These are phyloP conservation scores for Talaromyces thailandensis DNA, from an alignment of 495 filamentous ascomycete genomes.

Conservation along the genomic window DNA sequence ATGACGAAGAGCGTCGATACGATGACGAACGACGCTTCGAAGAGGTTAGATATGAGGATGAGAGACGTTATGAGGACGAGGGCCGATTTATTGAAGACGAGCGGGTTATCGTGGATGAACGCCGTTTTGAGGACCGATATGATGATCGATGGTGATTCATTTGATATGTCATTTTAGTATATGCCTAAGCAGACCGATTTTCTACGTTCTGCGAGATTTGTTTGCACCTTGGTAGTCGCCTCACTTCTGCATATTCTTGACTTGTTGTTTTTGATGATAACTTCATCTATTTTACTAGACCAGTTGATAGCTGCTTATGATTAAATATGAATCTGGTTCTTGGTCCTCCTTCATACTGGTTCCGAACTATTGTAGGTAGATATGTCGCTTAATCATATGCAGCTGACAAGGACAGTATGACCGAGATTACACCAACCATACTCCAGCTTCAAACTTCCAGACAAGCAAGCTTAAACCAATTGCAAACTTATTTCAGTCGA, in stretches of 20 bases:
- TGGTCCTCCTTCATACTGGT: too few relatives aligned
- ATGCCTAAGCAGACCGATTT: not conserved
- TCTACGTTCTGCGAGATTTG: not conserved
- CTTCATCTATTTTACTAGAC: not conserved
- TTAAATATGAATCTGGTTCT: not conserved
- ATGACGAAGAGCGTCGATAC: constrained; percentile 2
- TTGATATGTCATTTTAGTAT: not conserved
- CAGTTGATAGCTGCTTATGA: not conserved
- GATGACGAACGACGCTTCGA: not conserved
- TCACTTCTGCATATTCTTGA: not conserved
- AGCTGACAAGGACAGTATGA: too few relatives aligned
- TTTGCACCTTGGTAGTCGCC: not conserved
- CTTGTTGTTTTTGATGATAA: not conserved
- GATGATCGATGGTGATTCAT: not conserved
- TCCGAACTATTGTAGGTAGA: too few relatives aligned
- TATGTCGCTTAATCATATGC: too few relatives aligned
- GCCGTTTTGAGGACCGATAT: not conserved
- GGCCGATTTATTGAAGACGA: not conserved
- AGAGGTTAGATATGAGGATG: constrained; percentile 1
- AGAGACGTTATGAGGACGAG: not conserved
- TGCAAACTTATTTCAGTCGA: not conserved
- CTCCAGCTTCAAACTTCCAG: too few relatives aligned
- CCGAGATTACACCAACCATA: too few relatives aligned
- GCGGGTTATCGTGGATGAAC: not conserved
- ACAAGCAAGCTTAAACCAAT: not conserved